A percentile compares a stretch with the other conserved stretches of the same genome.
Conservation (phyloP, 345 rosid species). For the Turritis glabra region DNA sequence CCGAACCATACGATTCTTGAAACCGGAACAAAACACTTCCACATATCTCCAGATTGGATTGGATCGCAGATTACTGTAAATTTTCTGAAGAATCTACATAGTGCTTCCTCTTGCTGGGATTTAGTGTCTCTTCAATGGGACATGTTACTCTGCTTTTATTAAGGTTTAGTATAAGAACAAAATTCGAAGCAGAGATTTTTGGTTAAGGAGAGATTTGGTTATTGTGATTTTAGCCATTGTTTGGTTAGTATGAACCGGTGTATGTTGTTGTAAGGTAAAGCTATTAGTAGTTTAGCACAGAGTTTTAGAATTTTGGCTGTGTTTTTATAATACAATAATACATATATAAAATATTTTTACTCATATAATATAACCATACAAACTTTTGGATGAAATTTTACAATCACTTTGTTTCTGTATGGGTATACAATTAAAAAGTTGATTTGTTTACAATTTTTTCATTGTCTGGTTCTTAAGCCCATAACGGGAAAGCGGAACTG, state of each 20-base stretch:
- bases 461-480: too few species aligned
- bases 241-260: constrained; percentile 25
- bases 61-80: constrained; percentile 25
- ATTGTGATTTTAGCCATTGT: constrained; percentile 9
- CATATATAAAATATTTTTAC: too few species aligned
- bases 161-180: constrained; percentile 4
- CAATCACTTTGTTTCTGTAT: too few species aligned
- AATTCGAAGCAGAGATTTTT: constrained; percentile 27
- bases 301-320: background rate
- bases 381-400: too few species aligned
- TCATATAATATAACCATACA: too few species aligned
- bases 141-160: constrained; percentile 22
- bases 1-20: constrained; percentile 24
- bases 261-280: constrained; percentile 30
- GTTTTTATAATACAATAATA: too few species aligned
- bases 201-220: constrained; percentile 11
- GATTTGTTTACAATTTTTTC: too few species aligned
- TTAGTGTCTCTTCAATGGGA: constrained; percentile 3
- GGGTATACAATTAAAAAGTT: too few species aligned
- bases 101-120: constrained; percentile 12
- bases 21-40: constrained; percentile 13
- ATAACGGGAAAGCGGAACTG: too few species aligned
- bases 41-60: constrained; percentile 16
- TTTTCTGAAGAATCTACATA: constrained; percentile 11
- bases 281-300: constrained; percentile 4